phyloP scores from a whole-genome alignment of 768 basidiomycete genomes.

The Boletus rubroflammeus region DNA sequence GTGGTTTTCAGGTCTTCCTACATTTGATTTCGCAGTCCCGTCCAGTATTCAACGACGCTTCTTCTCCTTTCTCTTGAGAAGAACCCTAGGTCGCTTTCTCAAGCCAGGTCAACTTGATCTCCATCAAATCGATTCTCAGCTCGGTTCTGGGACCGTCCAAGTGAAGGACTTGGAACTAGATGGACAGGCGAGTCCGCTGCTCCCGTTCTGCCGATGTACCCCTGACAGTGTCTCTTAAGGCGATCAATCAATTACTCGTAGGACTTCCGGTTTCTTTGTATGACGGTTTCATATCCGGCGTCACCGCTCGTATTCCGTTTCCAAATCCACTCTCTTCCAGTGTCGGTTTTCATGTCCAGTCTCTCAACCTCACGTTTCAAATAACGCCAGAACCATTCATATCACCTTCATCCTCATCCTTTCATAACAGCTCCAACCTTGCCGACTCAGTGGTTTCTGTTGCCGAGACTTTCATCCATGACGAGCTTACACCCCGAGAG shows the following conservation, averaged over 20 bases:
- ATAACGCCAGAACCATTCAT: conserved; percentile 29
- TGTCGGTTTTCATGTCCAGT: conserved; percentile 65
- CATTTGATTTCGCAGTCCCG: conserved; percentile 63
- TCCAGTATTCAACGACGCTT: conserved; percentile 81
- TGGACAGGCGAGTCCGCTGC: conserved; percentile 52
- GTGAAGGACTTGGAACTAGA: conserved; percentile 81
- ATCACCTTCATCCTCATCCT: conserved; percentile 11
- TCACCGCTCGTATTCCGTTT: conserved; percentile 80
- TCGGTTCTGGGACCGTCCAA: conserved; percentile 87
- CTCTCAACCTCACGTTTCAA: conserved; percentile 65
- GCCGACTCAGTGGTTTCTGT: conserved; percentile 79
- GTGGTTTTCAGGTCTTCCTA: conserved; percentile 50
- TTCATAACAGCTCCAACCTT: conserved; percentile 41
- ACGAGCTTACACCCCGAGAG: conserved; percentile 71
- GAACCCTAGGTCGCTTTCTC: conserved; percentile 78
- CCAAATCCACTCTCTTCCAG: conserved; percentile 77
- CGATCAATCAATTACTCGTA: conserved; percentile 69
- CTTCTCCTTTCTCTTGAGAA: conserved; percentile 84
- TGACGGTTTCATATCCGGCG: conserved; percentile 68
- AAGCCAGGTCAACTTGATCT: conserved; percentile 87
- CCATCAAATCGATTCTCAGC: conserved; percentile 85
- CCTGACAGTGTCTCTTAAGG: conserved; percentile 41
- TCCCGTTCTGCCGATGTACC: conserved; percentile 3
- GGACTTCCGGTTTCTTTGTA: conserved; percentile 65
- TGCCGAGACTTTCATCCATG: conserved; percentile 82